These are phyloP conservation scores for Kodamaea derodonti DNA, from an alignment of 1,139 yeast genomes.

Conservation along the genomic window DNA sequence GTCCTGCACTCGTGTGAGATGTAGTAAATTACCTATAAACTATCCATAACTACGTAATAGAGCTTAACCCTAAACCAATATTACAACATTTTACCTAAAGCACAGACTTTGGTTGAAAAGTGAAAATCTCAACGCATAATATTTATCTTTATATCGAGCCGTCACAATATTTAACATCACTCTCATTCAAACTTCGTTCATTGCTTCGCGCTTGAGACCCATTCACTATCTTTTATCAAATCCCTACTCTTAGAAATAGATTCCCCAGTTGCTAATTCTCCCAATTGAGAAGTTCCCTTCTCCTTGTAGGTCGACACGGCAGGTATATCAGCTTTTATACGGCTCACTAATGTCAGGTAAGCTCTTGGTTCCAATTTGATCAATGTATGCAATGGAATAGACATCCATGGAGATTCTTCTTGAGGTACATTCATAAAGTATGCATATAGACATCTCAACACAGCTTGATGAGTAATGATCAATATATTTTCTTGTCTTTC, in stretches of 20 bases:
- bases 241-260: conserved; percentile 37
- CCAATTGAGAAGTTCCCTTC: conserved; percentile 81
- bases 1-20: no score
- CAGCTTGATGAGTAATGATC: conserved; percentile 97
- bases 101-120: no score
- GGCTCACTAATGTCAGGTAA: conserved; percentile 79
- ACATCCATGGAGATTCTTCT: conserved; percentile 98
- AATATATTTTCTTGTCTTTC: conserved; percentile 95
- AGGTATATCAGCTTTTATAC: conserved; percentile 93
- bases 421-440: conserved; percentile 98
- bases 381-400: conserved; percentile 92
- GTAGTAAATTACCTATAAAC: no score
- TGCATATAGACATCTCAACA: conserved; percentile 91
- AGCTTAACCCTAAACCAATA: no score
- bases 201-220: background rate
- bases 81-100: no score
- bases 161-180: no score
- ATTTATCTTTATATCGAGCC: no score
- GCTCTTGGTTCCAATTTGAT: conserved; percentile 94
- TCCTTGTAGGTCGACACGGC: conserved; percentile 97
- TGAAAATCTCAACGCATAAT: no score
- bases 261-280: conserved; percentile 42
- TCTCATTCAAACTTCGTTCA: no score
- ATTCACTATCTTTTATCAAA: conserved; percentile 18
- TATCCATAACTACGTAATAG: no score